phyloP scores from a whole-genome alignment of 2,329 filamentous ascomycete genomes.

The Microdochium paspali region DNA sequence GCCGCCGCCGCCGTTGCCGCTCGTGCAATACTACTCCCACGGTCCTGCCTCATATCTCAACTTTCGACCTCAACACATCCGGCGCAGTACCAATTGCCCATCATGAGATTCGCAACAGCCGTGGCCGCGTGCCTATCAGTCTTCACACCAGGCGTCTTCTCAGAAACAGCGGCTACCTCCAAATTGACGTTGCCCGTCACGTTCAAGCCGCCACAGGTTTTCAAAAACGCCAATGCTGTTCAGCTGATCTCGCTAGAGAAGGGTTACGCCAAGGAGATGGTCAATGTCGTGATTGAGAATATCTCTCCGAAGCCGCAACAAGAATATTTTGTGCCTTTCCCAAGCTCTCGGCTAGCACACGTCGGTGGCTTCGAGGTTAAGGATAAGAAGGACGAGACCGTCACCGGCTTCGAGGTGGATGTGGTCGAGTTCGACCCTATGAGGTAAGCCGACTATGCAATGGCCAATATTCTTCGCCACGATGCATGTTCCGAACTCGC shows the following conservation, averaged over 20 bases:
- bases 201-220: slow-evolving; percentile 82
- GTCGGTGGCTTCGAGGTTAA: slow-evolving; percentile 84
- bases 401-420: slow-evolving; percentile 60
- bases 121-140: slow-evolving; percentile 51
- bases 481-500: neutral
- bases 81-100: slow-evolving; percentile 15
- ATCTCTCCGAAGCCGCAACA: slow-evolving; percentile 67
- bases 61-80: too few relatives aligned
- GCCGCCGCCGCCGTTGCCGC: neutral
- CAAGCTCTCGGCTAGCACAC: slow-evolving; percentile 61
- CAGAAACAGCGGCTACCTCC: slow-evolving; percentile 36
- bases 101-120: slow-evolving; percentile 39
- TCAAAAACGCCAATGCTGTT: slow-evolving; percentile 88
- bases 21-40: slow-evolving; percentile 12
- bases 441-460: slow-evolving; percentile 32
- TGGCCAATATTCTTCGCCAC: neutral
- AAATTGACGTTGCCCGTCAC: slow-evolving; percentile 50
- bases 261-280: slow-evolving; percentile 77
- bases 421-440: slow-evolving; percentile 53
- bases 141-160: slow-evolving; percentile 35
- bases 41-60: slow-evolving; percentile 12
- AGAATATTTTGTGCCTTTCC: slow-evolving; percentile 88
- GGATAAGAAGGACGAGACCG: slow-evolving; percentile 73
- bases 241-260: slow-evolving; percentile 89
- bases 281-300: slow-evolving; percentile 95